Evolutionary conservation across 257 asterid genomes (phyloP).

Genomic region (Solanum chmielewskii): DNA sequence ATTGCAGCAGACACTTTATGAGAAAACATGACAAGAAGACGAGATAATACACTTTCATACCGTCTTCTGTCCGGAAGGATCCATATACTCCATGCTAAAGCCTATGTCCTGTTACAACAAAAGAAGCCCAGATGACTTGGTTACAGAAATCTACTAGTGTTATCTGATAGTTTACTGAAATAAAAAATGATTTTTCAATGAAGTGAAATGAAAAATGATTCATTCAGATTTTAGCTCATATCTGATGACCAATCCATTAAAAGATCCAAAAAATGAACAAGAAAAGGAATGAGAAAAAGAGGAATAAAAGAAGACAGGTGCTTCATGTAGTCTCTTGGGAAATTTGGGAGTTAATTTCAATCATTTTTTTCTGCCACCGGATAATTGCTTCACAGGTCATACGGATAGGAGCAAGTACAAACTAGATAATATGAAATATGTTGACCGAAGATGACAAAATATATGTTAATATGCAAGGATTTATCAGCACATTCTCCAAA

Average conservation of each 20-base stretch:
- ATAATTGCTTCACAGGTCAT: background rate
- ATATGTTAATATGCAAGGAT: background rate
- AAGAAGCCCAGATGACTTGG: constrained; percentile 1
- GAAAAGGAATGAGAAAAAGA: background rate
- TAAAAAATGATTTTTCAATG: background rate
- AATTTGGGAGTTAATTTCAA: background rate
- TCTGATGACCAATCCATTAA: background rate
- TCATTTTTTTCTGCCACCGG: background rate
- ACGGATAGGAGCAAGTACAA: background rate
- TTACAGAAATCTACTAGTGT: background rate
- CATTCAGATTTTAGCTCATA: background rate
- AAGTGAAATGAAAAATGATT: background rate
- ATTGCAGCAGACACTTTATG: background rate
- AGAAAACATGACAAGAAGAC: background rate
- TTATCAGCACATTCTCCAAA: background rate
- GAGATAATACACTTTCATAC: constrained; percentile 24
- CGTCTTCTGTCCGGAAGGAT: constrained; percentile 55
- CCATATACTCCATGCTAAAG: constrained; percentile 75
- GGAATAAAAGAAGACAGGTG: background rate
- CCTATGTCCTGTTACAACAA: constrained; percentile 68
- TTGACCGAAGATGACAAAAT: background rate
- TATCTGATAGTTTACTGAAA: background rate
- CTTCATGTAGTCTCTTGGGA: background rate
- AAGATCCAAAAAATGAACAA: background rate
- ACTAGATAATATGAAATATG: background rate